Percentiles rank a stretch among this genome's conserved stretches.
These are phyloP conservation scores for Elsinoe necatrix DNA, from an alignment of 2,329 filamentous ascomycete genomes.

Conservation along the genomic window DNA sequence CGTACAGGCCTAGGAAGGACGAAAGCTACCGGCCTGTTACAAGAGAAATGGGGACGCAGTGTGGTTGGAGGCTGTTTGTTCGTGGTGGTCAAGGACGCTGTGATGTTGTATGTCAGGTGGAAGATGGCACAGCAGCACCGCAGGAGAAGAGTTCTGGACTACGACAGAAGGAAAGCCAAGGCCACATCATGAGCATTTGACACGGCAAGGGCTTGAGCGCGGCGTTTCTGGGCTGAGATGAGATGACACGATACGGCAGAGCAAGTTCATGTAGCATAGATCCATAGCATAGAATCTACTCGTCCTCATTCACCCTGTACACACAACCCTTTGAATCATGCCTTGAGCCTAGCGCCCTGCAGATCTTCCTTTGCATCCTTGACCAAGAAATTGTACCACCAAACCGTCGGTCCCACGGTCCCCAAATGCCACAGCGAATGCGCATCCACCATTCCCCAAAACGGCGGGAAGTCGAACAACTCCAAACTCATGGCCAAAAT, in stretches of 20 bases:
- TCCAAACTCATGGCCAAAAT: slow-evolving; percentile 92
- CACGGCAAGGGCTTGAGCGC: not conserved
- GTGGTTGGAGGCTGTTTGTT: slow-evolving; percentile 82
- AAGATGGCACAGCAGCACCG: slow-evolving; percentile 43
- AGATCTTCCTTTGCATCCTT: slow-evolving; percentile 80
- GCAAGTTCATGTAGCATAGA: not conserved
- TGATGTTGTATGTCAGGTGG: slow-evolving; percentile 52
- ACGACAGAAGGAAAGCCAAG: slow-evolving; percentile 21
- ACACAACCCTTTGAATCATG: slow-evolving; percentile 23
- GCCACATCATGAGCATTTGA: not conserved
- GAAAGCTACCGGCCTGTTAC: slow-evolving; percentile 58
- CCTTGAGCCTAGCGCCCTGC: slow-evolving; percentile 63
- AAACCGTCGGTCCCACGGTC: slow-evolving; percentile 75
- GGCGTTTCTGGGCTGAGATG: not conserved
- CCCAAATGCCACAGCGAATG: slow-evolving; percentile 94
- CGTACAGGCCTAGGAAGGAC: slow-evolving; percentile 26
- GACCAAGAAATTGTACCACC: slow-evolving; percentile 91
- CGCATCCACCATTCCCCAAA: slow-evolving; percentile 75
- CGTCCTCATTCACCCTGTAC: not conserved
- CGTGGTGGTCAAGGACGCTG: slow-evolving; percentile 67
- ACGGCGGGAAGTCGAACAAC: slow-evolving; percentile 84
- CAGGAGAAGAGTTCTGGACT: slow-evolving; percentile 38
- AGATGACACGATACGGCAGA: slow-evolving; percentile 1
- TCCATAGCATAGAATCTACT: not conserved
- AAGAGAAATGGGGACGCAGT: slow-evolving; percentile 81